phyloP scores from a whole-genome alignment of 2,329 filamentous ascomycete genomes.

The Colletotrichum sp. region DNA sequence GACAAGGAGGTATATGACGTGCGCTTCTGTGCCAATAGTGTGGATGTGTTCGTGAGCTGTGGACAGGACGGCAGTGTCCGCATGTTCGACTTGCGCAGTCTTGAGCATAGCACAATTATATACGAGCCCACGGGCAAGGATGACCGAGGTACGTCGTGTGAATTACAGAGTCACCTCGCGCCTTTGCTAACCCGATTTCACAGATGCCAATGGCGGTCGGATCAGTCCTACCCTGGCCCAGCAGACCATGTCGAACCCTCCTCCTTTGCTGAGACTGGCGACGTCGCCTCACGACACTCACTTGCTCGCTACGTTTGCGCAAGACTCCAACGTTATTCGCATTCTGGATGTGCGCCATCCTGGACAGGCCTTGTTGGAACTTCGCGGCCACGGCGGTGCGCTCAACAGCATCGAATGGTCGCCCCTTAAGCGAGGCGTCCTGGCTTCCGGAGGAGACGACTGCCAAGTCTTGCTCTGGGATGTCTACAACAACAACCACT shows the following conservation, averaged over 20 bases:
- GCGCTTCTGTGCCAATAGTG: constrained; percentile 94
- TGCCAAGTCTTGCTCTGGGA: constrained; percentile 94
- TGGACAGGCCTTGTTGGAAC: constrained; percentile 90
- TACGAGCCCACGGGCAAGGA: constrained; percentile 95
- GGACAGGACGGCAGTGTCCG: constrained; percentile 96
- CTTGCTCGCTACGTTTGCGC: constrained; percentile 94
- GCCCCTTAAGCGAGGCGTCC: constrained; percentile 80
- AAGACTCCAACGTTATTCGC: constrained; percentile 89
- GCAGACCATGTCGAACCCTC: constrained; percentile 78
- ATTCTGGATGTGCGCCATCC: constrained; percentile 97
- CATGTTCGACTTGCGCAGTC: constrained; percentile 96
- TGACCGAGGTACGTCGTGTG: constrained; percentile 60
- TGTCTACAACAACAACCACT: constrained; percentile 69
- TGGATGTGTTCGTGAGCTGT: constrained; percentile 98
- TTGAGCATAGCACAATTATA: constrained; percentile 98
- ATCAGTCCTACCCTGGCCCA: constrained; percentile 78
- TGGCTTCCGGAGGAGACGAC: constrained; percentile 92
- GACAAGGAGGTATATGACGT: constrained; percentile 99
- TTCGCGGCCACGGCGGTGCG: constrained; percentile 83
- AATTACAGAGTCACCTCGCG: neutral
- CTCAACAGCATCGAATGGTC: constrained; percentile 98
- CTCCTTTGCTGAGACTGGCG: constrained; percentile 79
- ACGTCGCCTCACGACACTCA: constrained; percentile 96
- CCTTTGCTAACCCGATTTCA: neutral
- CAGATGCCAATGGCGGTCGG: constrained; percentile 62